A percentile compares a stretch with the other conserved stretches of the same genome.
Conservation (phyloP, 1,284 basidiomycete genomes). For the Peniophora sp. region DNA sequence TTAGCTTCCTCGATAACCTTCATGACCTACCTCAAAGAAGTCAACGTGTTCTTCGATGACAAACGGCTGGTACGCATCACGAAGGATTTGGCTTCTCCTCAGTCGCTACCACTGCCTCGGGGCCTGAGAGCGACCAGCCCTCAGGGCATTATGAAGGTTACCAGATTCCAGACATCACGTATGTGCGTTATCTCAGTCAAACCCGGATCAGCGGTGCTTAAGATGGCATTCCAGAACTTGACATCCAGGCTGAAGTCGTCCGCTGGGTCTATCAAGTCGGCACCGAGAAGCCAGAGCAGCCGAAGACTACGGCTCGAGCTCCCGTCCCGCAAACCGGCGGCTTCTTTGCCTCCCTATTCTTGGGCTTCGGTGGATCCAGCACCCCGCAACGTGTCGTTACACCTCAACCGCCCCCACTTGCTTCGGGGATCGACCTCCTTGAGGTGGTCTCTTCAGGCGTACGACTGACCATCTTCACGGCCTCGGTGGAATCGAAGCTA, state of each 20-base stretch:
- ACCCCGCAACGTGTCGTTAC: constrained; percentile 33
- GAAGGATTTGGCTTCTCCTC: constrained; percentile 60
- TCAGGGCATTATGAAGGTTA: constrained; percentile 59
- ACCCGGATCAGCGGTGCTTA: constrained; percentile 2
- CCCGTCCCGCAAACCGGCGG: constrained; percentile 32
- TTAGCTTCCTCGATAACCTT: constrained; percentile 92
- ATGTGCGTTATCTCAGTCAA: constrained; percentile 16
- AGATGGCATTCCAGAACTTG: constrained; percentile 42
- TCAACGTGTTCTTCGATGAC: constrained; percentile 78
- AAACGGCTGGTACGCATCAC: constrained; percentile 67
- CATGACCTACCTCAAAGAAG: constrained; percentile 74
- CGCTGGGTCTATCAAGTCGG: constrained; percentile 75
- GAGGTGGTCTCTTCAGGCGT: constrained; percentile 59
- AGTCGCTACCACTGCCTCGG: constrained; percentile 49
- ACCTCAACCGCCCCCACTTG: constrained; percentile 29
- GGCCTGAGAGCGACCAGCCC: constrained; percentile 40
- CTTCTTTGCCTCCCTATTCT: constrained; percentile 76
- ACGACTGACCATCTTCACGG: constrained; percentile 77
- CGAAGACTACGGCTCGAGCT: constrained; percentile 19
- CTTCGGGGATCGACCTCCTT: constrained; percentile 43
- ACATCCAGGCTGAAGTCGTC: constrained; percentile 80
- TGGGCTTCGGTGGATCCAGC: constrained; percentile 42
- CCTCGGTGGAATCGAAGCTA: constrained; percentile 70
- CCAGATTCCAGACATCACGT: constrained; percentile 60
- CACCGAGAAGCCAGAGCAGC: constrained; percentile 43